phyloP scores from a whole-genome alignment of 192 early-diverging fungal species.

The Coemansia pectinata region DNA sequence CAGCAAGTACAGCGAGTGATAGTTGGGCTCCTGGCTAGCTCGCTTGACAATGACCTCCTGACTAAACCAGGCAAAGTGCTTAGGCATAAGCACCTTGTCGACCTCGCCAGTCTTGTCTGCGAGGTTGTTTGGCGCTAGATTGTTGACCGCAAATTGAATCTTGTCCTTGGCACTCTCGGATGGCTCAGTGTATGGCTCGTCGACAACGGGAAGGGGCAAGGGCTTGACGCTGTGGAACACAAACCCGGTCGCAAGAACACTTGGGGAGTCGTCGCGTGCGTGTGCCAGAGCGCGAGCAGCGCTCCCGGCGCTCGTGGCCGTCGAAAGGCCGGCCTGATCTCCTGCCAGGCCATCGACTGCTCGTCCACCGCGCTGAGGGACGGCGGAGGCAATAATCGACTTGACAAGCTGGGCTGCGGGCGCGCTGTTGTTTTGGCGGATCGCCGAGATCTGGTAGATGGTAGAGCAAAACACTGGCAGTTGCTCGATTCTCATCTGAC shows the following conservation, averaged over 20 bases:
- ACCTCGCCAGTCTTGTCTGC: conserved; percentile 79
- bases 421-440: conserved; percentile 63
- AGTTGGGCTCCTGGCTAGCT: conserved; percentile 96
- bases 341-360: conserved; percentile 17
- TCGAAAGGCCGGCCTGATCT: not conserved
- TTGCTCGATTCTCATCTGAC: conserved; percentile 79
- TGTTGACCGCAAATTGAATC: conserved; percentile 97
- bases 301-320: conserved; percentile 35
- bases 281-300: conserved; percentile 18
- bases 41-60: conserved; percentile 94
- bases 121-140: conserved; percentile 84
- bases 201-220: conserved; percentile 29
- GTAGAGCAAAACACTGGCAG: conserved; percentile 89
- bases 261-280: conserved; percentile 1
- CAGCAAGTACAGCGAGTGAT: conserved; percentile 86
- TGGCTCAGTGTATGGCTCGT: conserved; percentile 33
- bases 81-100: conserved; percentile 60
- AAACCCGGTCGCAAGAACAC: conserved; percentile 1
- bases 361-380: conserved; percentile 34
- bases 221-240: conserved; percentile 44
- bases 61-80: conserved; percentile 90
- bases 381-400: conserved; percentile 27
- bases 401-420: conserved; percentile 43
- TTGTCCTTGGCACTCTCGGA: conserved; percentile 76
- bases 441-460: conserved; percentile 78